These are phyloP conservation scores for Yamadazyma atlantica DNA, from an alignment of 1,139 yeast genomes.

Conservation along the genomic window DNA sequence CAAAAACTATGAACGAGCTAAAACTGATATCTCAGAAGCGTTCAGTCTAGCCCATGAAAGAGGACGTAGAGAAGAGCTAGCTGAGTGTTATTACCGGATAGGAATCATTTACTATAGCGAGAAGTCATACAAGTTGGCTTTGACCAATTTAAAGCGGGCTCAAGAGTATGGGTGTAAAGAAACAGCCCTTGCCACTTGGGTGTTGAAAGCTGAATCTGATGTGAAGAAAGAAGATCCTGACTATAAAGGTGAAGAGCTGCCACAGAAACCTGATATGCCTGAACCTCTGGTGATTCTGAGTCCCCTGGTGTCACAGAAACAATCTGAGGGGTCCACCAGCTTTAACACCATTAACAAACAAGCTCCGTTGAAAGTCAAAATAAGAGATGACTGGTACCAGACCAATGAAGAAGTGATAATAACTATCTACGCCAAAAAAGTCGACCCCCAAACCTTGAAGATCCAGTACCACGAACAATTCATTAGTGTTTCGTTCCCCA, in stretches of 20 bases:
- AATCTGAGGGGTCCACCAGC: constrained; percentile 29
- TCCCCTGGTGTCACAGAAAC: not conserved
- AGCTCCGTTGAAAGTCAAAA: constrained; percentile 44
- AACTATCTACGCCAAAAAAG: constrained; percentile 69
- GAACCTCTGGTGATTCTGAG: not conserved
- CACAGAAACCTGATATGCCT: not conserved
- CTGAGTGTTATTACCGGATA: constrained; percentile 58
- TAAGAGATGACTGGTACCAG: constrained; percentile 83
- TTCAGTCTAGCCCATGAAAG: constrained; percentile 50
- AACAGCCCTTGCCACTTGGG: constrained; percentile 52
- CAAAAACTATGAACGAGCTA: constrained; percentile 49
- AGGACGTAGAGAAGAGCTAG: constrained; percentile 55
- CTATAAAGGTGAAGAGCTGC: too few relatives aligned
- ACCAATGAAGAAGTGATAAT: constrained; percentile 55
- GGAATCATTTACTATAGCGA: constrained; percentile 51
- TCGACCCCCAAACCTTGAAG: constrained; percentile 45
- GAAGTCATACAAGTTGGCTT: constrained; percentile 49
- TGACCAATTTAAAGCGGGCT: constrained; percentile 50
- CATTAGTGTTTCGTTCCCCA: constrained; percentile 46
- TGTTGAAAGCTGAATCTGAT: constrained; percentile 42
- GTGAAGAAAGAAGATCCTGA: constrained; percentile 16
- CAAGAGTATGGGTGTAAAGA: constrained; percentile 47
- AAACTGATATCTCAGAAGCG: constrained; percentile 55
- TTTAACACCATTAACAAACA: constrained; percentile 36
- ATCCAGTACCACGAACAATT: constrained; percentile 34